Evolutionary conservation across 768 basidiomycete species (phyloP), one percentile per base, ranked within the genome.

Genomic region (Zangia roseola): DNA sequence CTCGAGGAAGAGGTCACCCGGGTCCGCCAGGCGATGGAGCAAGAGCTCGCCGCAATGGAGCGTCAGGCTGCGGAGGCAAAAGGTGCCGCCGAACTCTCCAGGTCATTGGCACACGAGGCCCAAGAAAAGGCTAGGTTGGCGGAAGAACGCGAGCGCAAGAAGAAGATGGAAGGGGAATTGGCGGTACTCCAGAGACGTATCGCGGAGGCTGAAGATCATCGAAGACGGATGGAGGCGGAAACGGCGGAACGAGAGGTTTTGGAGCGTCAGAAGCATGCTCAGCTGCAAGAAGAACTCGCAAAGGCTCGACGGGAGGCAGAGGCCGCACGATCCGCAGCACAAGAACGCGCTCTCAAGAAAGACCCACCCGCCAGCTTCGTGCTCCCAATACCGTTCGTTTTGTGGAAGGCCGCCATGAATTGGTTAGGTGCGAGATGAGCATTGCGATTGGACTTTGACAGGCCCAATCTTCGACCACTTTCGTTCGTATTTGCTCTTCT

Each of bases 311-410:
- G 62, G 36, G 61, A 68, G 42, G 65, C 47, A 4, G 67, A 59
- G 40, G 38, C 33, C 10, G 61, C 65, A 21, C 57, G 42, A 41
- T 37, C 53, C 14, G 56, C 55, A 35, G 58, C 54, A 8, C 58
- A 68, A 13, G 63, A 69, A 33, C 56, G 67, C 23, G 10, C 34
- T 26, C 13, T 47, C 40, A 68, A 62, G 57, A 67, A 53, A 42
- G 68, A 69, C 30, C 50, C 68, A 6, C 58, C 65, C 3, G 50
- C 65, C 6, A 49, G 56, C 21, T 61, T 69, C 50, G 38, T 68
- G 25, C 40, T 67, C 17, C 65, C 68, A 7, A 69, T 69, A 44
- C 65, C 65, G 6, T 67, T 69, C 38, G 68, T 67, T 17, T 61
- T 67, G 10, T 67, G 65, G 65, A 67, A 52, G 19, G 65, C 65